phyloP scores from a whole-genome alignment of 2,329 filamentous ascomycete species.

The Apiospora sp. region DNA sequence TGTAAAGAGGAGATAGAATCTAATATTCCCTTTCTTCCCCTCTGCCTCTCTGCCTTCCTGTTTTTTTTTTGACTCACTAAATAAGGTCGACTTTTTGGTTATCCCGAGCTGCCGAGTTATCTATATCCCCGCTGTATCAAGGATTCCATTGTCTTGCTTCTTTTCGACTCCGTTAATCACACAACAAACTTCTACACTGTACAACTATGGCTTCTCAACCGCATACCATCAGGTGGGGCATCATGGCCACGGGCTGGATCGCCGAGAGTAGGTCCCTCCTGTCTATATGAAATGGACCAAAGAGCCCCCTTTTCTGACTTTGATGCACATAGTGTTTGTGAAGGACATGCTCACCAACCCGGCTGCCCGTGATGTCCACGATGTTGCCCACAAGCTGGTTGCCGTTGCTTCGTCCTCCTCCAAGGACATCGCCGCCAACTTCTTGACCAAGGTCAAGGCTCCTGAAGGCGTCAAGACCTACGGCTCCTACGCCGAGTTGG shows the following conservation, averaged over 20 bases:
- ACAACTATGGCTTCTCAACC: conserved; percentile 27
- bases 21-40: neutral
- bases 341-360: conserved; percentile 83
- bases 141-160: neutral
- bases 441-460: conserved; percentile 76
- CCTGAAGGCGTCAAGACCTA: conserved; percentile 75
- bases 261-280: conserved; percentile 57
- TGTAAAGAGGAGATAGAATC: conserved; percentile 5
- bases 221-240: conserved; percentile 60
- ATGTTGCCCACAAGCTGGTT: conserved; percentile 79
- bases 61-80: too few species aligned
- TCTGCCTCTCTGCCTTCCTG: neutral
- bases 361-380: conserved; percentile 69
- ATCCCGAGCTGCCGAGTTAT: neutral
- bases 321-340: conserved; percentile 65
- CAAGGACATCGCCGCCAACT: conserved; percentile 71
- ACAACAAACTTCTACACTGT: neutral
- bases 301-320: conserved; percentile 22
- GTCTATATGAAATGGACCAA: neutral
- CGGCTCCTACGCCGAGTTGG: conserved; percentile 83
- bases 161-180: neutral
- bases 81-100: neutral
- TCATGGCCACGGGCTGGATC: conserved; percentile 67
- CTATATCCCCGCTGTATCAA: neutral
- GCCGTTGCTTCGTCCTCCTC: conserved; percentile 84